Percentiles rank a stretch among this genome's conserved stretches.
Conservation (phyloP, 1,139 yeast species). For the Geotrichum reessii region DNA sequence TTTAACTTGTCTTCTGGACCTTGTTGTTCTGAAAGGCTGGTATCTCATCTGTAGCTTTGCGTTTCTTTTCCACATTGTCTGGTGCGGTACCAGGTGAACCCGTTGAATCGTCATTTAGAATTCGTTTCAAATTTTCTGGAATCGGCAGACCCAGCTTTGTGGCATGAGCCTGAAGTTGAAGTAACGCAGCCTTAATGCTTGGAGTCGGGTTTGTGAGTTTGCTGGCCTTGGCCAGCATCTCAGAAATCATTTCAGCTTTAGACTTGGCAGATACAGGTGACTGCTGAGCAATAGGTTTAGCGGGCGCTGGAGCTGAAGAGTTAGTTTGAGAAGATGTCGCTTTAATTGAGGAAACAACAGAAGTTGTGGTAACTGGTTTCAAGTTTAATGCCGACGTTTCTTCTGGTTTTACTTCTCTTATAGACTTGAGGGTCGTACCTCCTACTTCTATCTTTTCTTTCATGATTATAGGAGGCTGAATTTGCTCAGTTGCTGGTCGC, state of each 20-base stretch:
- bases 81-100: background rate
- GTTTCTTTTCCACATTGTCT: background rate
- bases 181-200: constrained; percentile 33
- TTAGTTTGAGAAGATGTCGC: constrained; percentile 11
- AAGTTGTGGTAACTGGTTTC: constrained; percentile 14
- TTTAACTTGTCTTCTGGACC: background rate
- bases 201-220: constrained; percentile 37
- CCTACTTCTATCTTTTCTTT: background rate
- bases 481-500: background rate
- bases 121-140: constrained; percentile 9
- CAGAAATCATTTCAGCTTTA: constrained; percentile 34
- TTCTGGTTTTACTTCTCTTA: background rate
- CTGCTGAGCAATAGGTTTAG: constrained; percentile 14
- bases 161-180: constrained; percentile 36
- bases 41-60: background rate
- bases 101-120: background rate
- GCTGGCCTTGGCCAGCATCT: constrained; percentile 36
- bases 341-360: background rate
- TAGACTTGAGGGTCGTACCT: background rate
- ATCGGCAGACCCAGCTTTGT: constrained; percentile 23
- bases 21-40: background rate
- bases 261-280: constrained; percentile 9
- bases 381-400: background rate
- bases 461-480: background rate
- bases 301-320: constrained; percentile 7